Conservation (phyloP, 257 asterid genomes). For the Nicotiana tomentosiformis region DNA sequence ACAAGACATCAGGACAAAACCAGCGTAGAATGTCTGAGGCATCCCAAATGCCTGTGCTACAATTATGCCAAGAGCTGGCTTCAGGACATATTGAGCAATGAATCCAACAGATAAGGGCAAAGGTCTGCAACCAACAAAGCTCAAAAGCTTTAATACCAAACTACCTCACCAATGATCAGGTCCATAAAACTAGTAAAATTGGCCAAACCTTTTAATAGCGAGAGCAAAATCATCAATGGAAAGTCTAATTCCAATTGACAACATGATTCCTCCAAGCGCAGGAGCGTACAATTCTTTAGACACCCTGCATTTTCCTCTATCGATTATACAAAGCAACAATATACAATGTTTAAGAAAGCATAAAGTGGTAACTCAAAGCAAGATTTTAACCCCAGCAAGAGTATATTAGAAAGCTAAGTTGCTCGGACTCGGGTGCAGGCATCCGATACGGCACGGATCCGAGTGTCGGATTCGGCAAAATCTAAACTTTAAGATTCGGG, state of each 20-base stretch:
- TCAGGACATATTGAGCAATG: constrained; percentile 70
- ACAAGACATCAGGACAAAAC: constrained; percentile 84
- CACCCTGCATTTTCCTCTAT: constrained; percentile 91
- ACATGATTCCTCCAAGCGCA: constrained; percentile 98
- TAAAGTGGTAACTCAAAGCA: neutral
- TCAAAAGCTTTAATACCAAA: neutral
- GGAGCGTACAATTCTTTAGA: constrained; percentile 93
- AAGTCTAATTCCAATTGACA: constrained; percentile 91
- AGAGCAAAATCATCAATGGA: constrained; percentile 86
- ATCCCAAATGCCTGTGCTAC: constrained; percentile 80
- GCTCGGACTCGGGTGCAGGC: too few relatives aligned
- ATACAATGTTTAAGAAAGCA: neutral
- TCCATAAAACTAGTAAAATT: constrained; percentile 5
- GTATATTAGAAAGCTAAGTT: too few relatives aligned
- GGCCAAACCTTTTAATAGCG: constrained; percentile 73
- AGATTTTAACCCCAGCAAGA: neutral
- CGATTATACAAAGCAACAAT: constrained; percentile 35
- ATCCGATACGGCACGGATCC: too few relatives aligned
- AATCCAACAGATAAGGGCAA: constrained; percentile 71
- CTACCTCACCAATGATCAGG: neutral
- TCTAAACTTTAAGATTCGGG: too few relatives aligned
- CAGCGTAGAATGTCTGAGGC: constrained; percentile 72
- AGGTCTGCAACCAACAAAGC: constrained; percentile 54
- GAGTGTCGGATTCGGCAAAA: too few relatives aligned
- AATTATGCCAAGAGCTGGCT: constrained; percentile 80